These are phyloP conservation scores for Earliella scabrosa DNA, from an alignment of 1,284 basidiomycete species.

Conservation along the genomic window DNA sequence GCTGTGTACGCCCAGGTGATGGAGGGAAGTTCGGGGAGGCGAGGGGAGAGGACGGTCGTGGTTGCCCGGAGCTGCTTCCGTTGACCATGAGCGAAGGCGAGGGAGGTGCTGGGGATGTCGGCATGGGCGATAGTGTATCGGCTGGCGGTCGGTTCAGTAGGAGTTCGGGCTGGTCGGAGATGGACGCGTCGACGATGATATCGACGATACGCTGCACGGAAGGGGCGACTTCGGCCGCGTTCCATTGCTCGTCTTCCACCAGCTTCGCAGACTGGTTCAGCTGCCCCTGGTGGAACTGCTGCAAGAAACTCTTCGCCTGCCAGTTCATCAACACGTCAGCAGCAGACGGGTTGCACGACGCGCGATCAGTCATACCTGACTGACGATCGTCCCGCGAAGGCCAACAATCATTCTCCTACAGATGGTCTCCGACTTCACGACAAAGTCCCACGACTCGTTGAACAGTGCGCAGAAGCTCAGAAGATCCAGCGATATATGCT, in stretches of 20 bases:
- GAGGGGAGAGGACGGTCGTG: conserved; percentile 33
- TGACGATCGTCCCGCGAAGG: conserved; percentile 81
- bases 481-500: conserved; percentile 76
- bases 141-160: conserved; percentile 33
- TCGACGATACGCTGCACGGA: conserved; percentile 74
- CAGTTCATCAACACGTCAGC: no score
- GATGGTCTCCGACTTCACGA: conserved; percentile 84
- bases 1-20: conserved; percentile 26
- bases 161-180: conserved; percentile 79
- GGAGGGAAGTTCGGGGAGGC: conserved; percentile 31
- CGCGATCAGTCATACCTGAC: conserved; percentile 78
- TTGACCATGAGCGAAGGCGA: conserved; percentile 31
- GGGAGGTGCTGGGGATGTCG: conserved; percentile 22
- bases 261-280: conserved; percentile 85
- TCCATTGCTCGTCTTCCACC: conserved; percentile 93
- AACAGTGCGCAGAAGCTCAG: conserved; percentile 83
- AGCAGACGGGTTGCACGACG: no score
- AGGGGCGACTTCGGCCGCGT: conserved; percentile 74
- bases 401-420: conserved; percentile 92
- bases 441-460: conserved; percentile 88
- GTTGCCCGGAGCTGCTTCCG: conserved; percentile 18
- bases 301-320: conserved; percentile 87
- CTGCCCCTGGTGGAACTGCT: conserved; percentile 83
- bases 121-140: conserved; percentile 27
- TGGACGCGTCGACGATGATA: conserved; percentile 80